Conservation (phyloP, 2,329 filamentous ascomycete species). For the Scolecobasidium constrictum region DNA sequence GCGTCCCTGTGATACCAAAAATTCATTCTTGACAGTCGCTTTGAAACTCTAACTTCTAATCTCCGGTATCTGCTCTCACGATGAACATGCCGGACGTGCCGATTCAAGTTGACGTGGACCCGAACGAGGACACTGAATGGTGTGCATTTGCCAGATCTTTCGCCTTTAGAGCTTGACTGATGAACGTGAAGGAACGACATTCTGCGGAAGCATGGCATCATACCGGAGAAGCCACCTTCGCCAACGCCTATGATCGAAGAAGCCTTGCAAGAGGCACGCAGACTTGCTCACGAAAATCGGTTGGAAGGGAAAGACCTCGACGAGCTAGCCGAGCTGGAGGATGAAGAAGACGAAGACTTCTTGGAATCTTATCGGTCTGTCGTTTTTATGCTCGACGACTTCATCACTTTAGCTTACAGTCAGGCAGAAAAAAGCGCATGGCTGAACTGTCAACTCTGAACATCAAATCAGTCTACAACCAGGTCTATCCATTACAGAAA, state of each 20-base stretch:
- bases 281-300: slow-evolving; percentile 80
- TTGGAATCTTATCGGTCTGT: slow-evolving; percentile 66
- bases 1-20: too few species aligned
- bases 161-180: too few species aligned
- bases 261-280: slow-evolving; percentile 72
- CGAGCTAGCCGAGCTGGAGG: slow-evolving; percentile 86
- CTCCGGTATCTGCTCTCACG: too few species aligned
- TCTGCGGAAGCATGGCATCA: slow-evolving; percentile 88
- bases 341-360: slow-evolving; percentile 89
- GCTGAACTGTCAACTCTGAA: slow-evolving; percentile 67
- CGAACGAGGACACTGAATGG: slow-evolving; percentile 98
- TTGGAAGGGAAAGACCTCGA: slow-evolving; percentile 91
- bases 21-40: too few species aligned
- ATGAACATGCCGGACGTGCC: slow-evolving; percentile 42
- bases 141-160: slow-evolving; percentile 23
- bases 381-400: not conserved
- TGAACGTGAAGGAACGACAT: slow-evolving; percentile 96
- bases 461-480: slow-evolving; percentile 71
- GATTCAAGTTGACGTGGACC: slow-evolving; percentile 76
- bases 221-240: slow-evolving; percentile 94
- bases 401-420: slow-evolving; percentile 4
- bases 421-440: slow-evolving; percentile 61
- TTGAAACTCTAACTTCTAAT: too few species aligned
- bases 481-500: slow-evolving; percentile 89
- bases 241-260: slow-evolving; percentile 95